phyloP scores from a whole-genome alignment of 176 grass and related monocot species.

The Hordeum vulgare region MorexV3_pseudomolecules_assembly NC_058519.1:633296185-633296684 shows the following conservation, averaged over 20 bases:
- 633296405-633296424: background rate
- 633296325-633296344: background rate
- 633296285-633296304: background rate
- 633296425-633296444: background rate
- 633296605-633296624: too few species aligned
- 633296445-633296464: background rate
- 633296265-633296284: background rate
- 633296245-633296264: background rate
- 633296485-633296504: too few species aligned
- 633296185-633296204: background rate
- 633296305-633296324: background rate
- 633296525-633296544: too few species aligned
- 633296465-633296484: background rate
- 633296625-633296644: too few species aligned
- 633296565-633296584: too few species aligned
- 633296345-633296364: background rate
- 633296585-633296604: too few species aligned
- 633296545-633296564: too few species aligned
- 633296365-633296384: background rate
- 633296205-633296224: background rate
- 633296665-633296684: too few species aligned
- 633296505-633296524: too few species aligned
- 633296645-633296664: too few species aligned
- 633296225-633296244: background rate
- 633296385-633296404: background rate